These are phyloP conservation scores for Dioscorea dumetorum DNA, from an alignment of 106 monocot species.

Conservation along the genomic window DNA sequence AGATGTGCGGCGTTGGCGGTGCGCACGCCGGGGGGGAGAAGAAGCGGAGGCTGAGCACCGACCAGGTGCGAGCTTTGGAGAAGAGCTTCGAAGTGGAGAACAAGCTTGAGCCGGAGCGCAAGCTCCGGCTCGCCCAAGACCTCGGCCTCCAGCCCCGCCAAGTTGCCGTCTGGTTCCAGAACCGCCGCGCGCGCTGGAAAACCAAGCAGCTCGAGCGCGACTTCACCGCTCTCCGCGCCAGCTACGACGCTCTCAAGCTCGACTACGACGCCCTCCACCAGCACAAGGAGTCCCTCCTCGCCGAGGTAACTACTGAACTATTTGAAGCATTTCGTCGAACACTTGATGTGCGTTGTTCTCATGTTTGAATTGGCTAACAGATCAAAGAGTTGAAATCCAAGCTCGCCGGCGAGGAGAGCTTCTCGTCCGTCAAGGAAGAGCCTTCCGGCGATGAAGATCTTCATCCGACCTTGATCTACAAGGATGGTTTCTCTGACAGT, in stretches of 20 bases:
- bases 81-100: slow-evolving; percentile 80
- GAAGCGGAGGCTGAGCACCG: slow-evolving; percentile 61
- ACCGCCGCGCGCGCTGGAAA: slow-evolving; percentile 90
- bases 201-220: slow-evolving; percentile 89
- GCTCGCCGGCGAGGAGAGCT: too few species aligned
- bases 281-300: slow-evolving; percentile 39
- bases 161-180: slow-evolving; percentile 96
- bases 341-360: too few species aligned
- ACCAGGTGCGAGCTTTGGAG: slow-evolving; percentile 70
- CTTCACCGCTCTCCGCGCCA: slow-evolving; percentile 43
- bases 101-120: slow-evolving; percentile 81
- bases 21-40: slow-evolving; percentile 21
- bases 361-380: too few species aligned
- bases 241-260: slow-evolving; percentile 35
- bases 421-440: too few species aligned
- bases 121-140: slow-evolving; percentile 62
- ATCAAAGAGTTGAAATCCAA: too few species aligned
- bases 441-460: too few species aligned
- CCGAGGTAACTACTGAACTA: slow-evolving; percentile 22
- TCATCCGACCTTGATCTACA: too few species aligned
- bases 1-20: too few species aligned
- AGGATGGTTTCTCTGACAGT: too few species aligned
- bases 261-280: slow-evolving; percentile 33
- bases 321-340: too few species aligned
- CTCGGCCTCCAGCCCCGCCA: slow-evolving; percentile 82